These are phyloP conservation scores for Paecilomyces dactylethromorphus DNA, from an alignment of 2,329 filamentous ascomycete species.

Conservation along the genomic window DNA sequence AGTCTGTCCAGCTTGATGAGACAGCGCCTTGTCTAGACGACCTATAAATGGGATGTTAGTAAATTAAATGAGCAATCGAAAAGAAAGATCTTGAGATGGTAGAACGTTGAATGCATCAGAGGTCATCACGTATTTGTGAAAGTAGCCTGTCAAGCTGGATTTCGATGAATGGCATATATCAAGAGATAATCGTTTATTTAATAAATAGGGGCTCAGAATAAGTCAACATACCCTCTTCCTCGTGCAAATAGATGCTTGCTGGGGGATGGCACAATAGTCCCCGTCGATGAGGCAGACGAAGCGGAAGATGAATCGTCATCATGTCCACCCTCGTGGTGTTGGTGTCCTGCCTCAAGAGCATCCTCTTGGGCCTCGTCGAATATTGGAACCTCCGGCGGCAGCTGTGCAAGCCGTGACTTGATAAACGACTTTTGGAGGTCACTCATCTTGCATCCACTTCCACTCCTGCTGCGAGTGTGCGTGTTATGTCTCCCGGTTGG, in stretches of 20 bases:
- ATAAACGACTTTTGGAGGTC: constrained; percentile 73
- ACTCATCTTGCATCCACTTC: constrained; percentile 53
- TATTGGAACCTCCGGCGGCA: constrained; percentile 50
- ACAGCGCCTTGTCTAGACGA: constrained; percentile 49
- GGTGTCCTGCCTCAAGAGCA: constrained; percentile 28
- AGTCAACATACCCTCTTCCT: constrained; percentile 54
- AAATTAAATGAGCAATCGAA: neutral
- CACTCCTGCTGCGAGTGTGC: neutral
- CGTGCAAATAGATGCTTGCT: constrained; percentile 68
- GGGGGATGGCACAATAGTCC: constrained; percentile 78
- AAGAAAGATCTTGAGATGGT: neutral
- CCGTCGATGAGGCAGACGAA: constrained; percentile 86
- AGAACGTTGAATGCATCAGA: too few relatives aligned
- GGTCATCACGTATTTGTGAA: neutral
- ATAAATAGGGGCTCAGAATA: constrained; percentile 2
- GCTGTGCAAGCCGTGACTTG: constrained; percentile 62
- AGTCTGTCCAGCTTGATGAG: constrained; percentile 77
- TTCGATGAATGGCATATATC: neutral
- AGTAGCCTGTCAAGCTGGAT: neutral
- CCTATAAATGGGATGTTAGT: neutral
- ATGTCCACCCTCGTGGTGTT: constrained; percentile 16
- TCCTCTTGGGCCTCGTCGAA: constrained; percentile 36
- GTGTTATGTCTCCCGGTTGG: neutral
- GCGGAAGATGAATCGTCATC: constrained; percentile 65
- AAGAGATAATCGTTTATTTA: neutral